These are phyloP conservation scores for Tubosaeta sp. DNA, from an alignment of 768 basidiomycete species.

Conservation along the genomic window DNA sequence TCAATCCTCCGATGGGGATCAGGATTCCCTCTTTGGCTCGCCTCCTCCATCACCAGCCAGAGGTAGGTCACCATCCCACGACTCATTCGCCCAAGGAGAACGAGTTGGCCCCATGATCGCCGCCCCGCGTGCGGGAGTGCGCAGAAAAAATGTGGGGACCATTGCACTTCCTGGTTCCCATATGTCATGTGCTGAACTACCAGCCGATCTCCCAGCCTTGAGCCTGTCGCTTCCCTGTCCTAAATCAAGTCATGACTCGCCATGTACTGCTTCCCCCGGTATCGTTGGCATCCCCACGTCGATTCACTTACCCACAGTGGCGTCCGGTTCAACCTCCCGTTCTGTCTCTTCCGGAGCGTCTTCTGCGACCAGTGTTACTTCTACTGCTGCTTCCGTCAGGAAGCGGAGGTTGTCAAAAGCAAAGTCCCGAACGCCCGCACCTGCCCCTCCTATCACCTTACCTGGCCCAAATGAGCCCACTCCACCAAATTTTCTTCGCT, in stretches of 20 bases:
- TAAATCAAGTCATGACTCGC: slow-evolving; percentile 24
- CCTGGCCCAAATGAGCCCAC: slow-evolving; percentile 58
- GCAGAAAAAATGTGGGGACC: slow-evolving; percentile 77
- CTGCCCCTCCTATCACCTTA: slow-evolving; percentile 53
- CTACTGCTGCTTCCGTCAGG: slow-evolving; percentile 18
- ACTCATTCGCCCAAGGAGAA: slow-evolving; percentile 19
- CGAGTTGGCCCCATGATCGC: slow-evolving; percentile 10
- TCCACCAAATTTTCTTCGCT: slow-evolving; percentile 69
- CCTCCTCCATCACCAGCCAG: slow-evolving; percentile 67
- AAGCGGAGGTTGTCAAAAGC: slow-evolving; percentile 34
- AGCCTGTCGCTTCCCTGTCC: slow-evolving; percentile 33
- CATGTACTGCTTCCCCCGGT: slow-evolving; percentile 36
- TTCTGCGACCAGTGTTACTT: slow-evolving; percentile 4
- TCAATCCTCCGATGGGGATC: slow-evolving; percentile 34
- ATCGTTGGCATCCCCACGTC: neutral
- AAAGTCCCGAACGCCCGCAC: slow-evolving; percentile 41
- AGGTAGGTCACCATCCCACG: slow-evolving; percentile 76
- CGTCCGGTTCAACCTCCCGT: slow-evolving; percentile 12
- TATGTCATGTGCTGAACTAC: slow-evolving; percentile 75
- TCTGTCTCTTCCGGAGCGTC: slow-evolving; percentile 9
- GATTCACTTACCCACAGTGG: neutral
- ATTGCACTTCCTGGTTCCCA: slow-evolving; percentile 98
- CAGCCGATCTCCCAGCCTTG: slow-evolving; percentile 74
- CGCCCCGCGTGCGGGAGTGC: slow-evolving; percentile 24
- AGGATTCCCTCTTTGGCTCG: slow-evolving; percentile 76